Conservation (phyloP, 345 rosid species). For the Eucalyptus tenuipes region DNA sequence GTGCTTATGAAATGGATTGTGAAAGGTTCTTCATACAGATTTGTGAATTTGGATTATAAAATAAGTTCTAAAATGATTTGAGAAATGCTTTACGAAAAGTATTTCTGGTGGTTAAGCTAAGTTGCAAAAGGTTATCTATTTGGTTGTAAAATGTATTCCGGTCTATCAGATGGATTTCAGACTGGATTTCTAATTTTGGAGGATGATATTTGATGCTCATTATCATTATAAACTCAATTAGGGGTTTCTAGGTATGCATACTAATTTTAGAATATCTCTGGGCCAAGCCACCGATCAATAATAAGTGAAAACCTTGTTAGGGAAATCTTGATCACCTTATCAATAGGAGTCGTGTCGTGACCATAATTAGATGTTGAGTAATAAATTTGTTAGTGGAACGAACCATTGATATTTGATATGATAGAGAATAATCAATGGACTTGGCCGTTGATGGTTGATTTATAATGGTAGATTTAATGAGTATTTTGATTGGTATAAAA, state of each 20-base stretch:
- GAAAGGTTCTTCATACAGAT: no score
- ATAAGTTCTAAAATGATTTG: no score
- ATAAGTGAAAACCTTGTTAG: not conserved
- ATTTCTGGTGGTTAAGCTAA: not conserved
- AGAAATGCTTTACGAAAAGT: no score
- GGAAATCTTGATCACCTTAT: not conserved
- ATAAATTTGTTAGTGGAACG: not conserved
- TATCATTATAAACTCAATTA: not conserved
- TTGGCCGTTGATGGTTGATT: not conserved
- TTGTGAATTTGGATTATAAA: no score
- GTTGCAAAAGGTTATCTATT: not conserved
- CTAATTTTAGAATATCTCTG: not conserved
- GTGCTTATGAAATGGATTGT: no score
- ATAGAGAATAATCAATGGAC: not conserved
- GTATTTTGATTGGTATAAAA: no score
- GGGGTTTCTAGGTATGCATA: not conserved
- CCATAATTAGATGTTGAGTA: not conserved
- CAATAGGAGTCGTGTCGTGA: not conserved
- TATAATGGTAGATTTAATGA: not conserved
- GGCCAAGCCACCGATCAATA: not conserved
- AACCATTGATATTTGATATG: not conserved
- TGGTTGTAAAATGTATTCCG: not conserved
- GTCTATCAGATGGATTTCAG: not conserved
- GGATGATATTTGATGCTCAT: not conserved
- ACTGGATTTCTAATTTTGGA: not conserved